Evolutionary conservation across 2,329 filamentous ascomycete genomes (phyloP).

Genomic region (Hypoxylon sp.): DNA sequence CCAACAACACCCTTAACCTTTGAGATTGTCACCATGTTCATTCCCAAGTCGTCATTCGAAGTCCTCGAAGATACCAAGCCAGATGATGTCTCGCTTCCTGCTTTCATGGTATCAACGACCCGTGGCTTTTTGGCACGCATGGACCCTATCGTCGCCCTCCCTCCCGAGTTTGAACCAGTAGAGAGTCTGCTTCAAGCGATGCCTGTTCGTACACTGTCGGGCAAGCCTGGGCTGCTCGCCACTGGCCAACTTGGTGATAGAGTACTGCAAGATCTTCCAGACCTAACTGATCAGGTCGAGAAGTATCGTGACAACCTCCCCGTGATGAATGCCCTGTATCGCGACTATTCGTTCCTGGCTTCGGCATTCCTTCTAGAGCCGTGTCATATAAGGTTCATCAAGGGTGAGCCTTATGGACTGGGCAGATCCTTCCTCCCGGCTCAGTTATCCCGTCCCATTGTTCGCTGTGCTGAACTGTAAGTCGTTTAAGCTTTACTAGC

Average conservation of each 20-base stretch:
- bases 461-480: constrained; percentile 87
- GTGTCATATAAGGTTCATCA: constrained; percentile 82
- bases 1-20: background rate
- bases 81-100: constrained; percentile 74
- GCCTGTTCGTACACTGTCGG: constrained; percentile 81
- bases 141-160: constrained; percentile 75
- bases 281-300: constrained; percentile 81
- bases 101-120: constrained; percentile 84
- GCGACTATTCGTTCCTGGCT: constrained; percentile 92
- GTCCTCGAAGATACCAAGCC: constrained; percentile 76
- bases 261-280: constrained; percentile 81
- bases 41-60: constrained; percentile 63
- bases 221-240: constrained; percentile 83
- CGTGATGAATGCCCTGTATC: constrained; percentile 87
- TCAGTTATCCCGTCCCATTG: constrained; percentile 84
- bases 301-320: constrained; percentile 81
- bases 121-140: constrained; percentile 81
- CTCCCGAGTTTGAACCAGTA: constrained; percentile 79
- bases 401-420: constrained; percentile 82
- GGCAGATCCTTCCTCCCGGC: constrained; percentile 80
- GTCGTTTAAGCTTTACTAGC: constrained; percentile 56
- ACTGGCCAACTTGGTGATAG: constrained; percentile 79
- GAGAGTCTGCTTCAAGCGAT: constrained; percentile 64
- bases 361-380: constrained; percentile 93
- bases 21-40: constrained; percentile 44